Base-by-base conservation (phyloP, 768 basidiomycete species). In the Suillus luteus region DNA sequence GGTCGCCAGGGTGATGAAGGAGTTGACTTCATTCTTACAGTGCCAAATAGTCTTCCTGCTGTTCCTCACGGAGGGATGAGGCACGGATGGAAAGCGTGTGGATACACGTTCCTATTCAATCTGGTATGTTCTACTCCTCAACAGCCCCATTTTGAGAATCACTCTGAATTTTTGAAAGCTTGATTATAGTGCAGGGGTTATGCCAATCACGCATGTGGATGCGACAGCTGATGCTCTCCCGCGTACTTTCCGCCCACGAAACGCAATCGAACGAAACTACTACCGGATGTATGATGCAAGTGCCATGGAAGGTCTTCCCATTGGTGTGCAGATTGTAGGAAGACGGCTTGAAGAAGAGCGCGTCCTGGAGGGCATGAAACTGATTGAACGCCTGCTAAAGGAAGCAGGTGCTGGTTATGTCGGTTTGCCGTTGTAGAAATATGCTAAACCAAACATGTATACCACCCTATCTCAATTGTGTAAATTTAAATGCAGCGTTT, bases 61-160 rank as follows among this genome's bases (percentile, higher is more conserved):
- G 74, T 87, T 24, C 80, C 82, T 51, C 80, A 86, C 59, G 79
- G 81, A 2, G 80, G 80, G 3, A 83, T 81, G 67, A 81, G 82
- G 64, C 81, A 82, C n/a, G 82, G 83, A 17, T 78, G 86, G 68
- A 81, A 84, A 74, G 84, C 85, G 51, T 84, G 85, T 9, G 84
- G 83, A 8, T 89, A 88, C 70, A 86, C 88, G 0, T 85, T 86
- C 68, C 68, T 91, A 38, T 92, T 88, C 76, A 91, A 87, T 64
- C 66, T 91, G 69, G 89, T 88, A 52, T 61, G 82, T 70, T 12
- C 43, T 3, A 37, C 46, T 2, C 17, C 17, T 63, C 1, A 17
- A 27, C 40, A 14, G 15, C 33, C 41, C 8, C 33, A 14, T n/a
- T 43, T 24, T n/a, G 33, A 41, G 14, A 15, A 10, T 46, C 48